Evolutionary conservation across 148 eudicot species (phyloP), one percentile per base, ranked within the genome.

Genomic region (Chenopodium album): DNA sequence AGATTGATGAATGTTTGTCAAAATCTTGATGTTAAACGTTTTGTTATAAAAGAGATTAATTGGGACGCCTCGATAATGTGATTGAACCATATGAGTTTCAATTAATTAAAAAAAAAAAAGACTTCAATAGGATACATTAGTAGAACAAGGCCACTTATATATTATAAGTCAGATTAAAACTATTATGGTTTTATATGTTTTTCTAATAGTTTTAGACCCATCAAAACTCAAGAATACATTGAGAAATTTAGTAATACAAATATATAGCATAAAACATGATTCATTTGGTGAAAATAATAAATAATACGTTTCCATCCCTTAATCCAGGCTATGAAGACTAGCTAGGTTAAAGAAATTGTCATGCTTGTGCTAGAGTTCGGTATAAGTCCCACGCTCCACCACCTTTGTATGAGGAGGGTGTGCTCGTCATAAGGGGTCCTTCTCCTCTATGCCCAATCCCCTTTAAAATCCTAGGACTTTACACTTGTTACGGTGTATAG

Each of bases 291-390:
- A 79, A 26, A 52, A 48, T 31, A 9, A 31, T 32, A 9, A 69
- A 29, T 68, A 50, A 52, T 29, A 66, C 17, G 62, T 64, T 31
- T 71, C 4, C 19, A 47, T 73, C 20, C 48, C 26, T 76, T 73
- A 85, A 70, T 50, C 70, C 75, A 85, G 78, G 76, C n/a, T 82
- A 52, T 93, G 97, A 73, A 92, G 87, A 65, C 73, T 92, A 65
- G 93, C 93, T 73, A 95, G 93, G 79, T 91, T 86, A 82, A 88
- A 95, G 86, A 93, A 93, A 64, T 94, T 94, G 26, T 94, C 97
- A 0, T 87, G 89, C 87, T 82, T 92, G 84, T 81, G 87, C 85
- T 89, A 88, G 26, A 92, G 91, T 78, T 93, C 89, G n/a, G 82
- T 64, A 56, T 89, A 92, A 1, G 89, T 87, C 37, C 98, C 97